Base-by-base conservation (phyloP, 2,329 filamentous ascomycete species). In the Penicillium sp. region DNA sequence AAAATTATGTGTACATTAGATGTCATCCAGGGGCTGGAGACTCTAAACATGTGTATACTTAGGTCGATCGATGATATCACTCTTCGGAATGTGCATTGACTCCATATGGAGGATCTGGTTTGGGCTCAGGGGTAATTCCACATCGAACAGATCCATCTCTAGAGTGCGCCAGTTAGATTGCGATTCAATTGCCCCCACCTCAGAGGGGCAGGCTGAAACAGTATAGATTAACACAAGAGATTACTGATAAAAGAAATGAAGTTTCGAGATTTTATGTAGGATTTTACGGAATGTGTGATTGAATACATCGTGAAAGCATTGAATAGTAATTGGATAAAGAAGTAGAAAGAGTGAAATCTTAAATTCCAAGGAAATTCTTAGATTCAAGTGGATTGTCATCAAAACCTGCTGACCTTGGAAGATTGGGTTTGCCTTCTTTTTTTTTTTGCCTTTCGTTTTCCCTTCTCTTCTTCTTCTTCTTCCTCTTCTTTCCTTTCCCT, bases 181-280 rank as follows among this genome's bases (percentile, higher is more conserved):
- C 35, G 16, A 34, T 16, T 19, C 39, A 41, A 38, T 38, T 16
- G 16, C 7, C 36, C 35, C 35, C 35, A 38, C 35, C 18, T 18
- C 35, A 7, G 32, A 32, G 27, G 27, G 41, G 30, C 7, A 4
- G 49, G 43, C 44, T 61, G 59, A 60, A 58, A 61, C 59, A 47
- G 29, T 11, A 23, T 30, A 41, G 40, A 34, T 34, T 10, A 3
- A 13, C 10, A 34, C 4, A n/a, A n/a, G n/a, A n/a, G n/a, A 34
- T 14, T 13, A 18, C 2, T 13, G 32, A 11, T 11, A 14, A 38
- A n/a, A 38, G 23, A 23, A 23, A 23, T 23, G 23, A 23, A n/a
- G n/a, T n/a, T n/a, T 38, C 4, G 7, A 38, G 27, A 32, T 34
- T 13, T 34, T 19, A 8, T 19, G 34, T 36, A n/a, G 13, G 2